Evolutionary conservation across 192 early-diverging fungal species (phyloP), one percentile per base, ranked within the genome.

Genomic region (Jimgerdemannia flammicorona): DNA sequence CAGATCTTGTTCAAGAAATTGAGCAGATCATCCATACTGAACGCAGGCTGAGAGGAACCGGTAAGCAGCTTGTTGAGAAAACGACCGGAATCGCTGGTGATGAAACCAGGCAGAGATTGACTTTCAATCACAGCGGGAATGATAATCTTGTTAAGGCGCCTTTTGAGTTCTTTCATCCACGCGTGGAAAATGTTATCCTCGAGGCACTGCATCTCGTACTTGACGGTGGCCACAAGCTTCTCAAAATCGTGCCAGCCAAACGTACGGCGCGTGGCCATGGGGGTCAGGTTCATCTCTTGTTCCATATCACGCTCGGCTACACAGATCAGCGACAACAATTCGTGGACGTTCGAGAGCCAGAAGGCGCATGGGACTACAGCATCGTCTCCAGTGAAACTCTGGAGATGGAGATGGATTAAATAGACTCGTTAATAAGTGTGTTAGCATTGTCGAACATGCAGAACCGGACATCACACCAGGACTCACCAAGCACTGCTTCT

Each of bases 151-250:
- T 85, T 87, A 29, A 99, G 86, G 7, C 94, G 90, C 85, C 98
- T 99, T 83, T 98, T 96, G 76, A 98, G 87, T 69, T 97, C 95
- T 82, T 96, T 97, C 90, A 98, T 94, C 97, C 97, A 98, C 20
- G 95, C 95, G 85, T 96, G 95, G 89, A 96, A 98, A 73, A 98
- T 97, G 71, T 97, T 95, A 44, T 94, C 91, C 69, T 98, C 88
- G 40, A 99, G 82, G 74, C 93, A 90, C 81, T 99, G 94, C 41
- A 98, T 85, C 70, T 98, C 96, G 81, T 89, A 91, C 79, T 94
- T 93, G 71, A 96, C 91, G 29, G 94, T 94, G 70, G 93, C 91
- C 70, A 98, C 91, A 3, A 92, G 82, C 68, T 93, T 92, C 79
- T 94, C 93, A 72, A 87, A 87, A 69, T 95, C 91, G 66, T 83